Evolutionary conservation across 2,329 filamentous ascomycete genomes (phyloP), one percentile per base, ranked within the genome.

Genomic region (Arthrobotrys sinensis): DNA sequence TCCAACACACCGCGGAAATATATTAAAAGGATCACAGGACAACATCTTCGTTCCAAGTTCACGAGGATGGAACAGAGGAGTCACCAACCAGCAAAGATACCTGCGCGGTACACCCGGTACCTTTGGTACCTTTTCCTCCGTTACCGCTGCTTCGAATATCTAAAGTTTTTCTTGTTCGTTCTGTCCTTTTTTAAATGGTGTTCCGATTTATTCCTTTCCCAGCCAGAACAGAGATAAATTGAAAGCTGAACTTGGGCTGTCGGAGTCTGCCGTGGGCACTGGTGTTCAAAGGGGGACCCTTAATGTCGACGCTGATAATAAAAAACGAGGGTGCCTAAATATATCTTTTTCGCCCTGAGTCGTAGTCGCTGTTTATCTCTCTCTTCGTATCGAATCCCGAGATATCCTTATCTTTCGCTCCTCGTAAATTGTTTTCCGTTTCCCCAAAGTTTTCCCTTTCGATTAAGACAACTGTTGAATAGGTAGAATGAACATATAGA

Each of bases 81-180:
- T 57, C 21, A 73, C 69, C 67, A 14, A 75, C 62, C 62, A 53
- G 48, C 8, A 65, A 73, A 40, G 50, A 57, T 50, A 60, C 38
- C 45, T 36, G 38, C 21, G 10, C 21, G 60, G 60, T 48, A 64
- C 66, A 40, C 16, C 43, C 3, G 65, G 52, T 62, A 70, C 69
- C 62, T 48, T 6, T 14, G 50, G 50, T 73, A 66, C 62, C 50
- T 66, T 32, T 50, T 48, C 45, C 69, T 71, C 67, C 55, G 52
- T 62, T 69, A 69, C 65, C 66, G 66, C 52, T 34, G n/a, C 34
- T 60, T 16, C 38, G 16, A 50, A 28, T 28, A 28, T 28, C 24
- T 28, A 28, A 28, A 28, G 24, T 8, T n/a, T 28, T 52, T 19
- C 21, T 40, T 62, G 40, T 63, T 16, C 6, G 24, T 52, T 36